Conservation (phyloP, 176 grass and related monocot genomes). For the Eleusine coracana region DNA sequence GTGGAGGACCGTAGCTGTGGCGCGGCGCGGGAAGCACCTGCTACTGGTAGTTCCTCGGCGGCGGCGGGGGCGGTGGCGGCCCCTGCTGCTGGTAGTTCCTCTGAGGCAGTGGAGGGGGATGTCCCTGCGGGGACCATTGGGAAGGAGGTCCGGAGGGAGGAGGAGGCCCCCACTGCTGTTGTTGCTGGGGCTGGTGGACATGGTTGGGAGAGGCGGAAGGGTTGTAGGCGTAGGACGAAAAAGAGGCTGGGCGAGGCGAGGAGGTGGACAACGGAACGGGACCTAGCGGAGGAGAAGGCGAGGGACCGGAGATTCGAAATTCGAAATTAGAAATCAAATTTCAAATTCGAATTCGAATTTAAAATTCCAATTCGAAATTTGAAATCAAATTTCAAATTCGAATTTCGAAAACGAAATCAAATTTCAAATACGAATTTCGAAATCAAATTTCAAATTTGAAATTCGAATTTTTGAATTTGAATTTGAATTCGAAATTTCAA, state of each 20-base stretch:
- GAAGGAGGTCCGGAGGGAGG: conserved; percentile 2
- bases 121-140: conserved; percentile 22
- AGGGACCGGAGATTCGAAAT: conserved; percentile 33
- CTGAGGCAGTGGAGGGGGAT: neutral
- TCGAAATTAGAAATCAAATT: no score
- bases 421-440: no score
- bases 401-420: no score
- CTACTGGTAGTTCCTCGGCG: neutral
- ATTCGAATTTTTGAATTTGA: no score
- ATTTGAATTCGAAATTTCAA: no score
- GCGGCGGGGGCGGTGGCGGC: no score
- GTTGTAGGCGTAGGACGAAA: conserved; percentile 40
- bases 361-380: no score
- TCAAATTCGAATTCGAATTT: no score
- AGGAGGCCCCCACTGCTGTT: conserved; percentile 32
- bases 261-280: conserved; percentile 48
- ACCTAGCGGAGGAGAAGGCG: conserved; percentile 38
- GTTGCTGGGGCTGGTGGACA: conserved; percentile 32
- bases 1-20: conserved; percentile 12
- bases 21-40: neutral
- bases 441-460: no score
- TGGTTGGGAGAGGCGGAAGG: conserved; percentile 35
- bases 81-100: conserved; percentile 31
- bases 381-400: no score
- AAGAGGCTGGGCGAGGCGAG: conserved; percentile 45